phyloP scores from a whole-genome alignment of 768 basidiomycete species.

The Lepiota subincarnata region DNA sequence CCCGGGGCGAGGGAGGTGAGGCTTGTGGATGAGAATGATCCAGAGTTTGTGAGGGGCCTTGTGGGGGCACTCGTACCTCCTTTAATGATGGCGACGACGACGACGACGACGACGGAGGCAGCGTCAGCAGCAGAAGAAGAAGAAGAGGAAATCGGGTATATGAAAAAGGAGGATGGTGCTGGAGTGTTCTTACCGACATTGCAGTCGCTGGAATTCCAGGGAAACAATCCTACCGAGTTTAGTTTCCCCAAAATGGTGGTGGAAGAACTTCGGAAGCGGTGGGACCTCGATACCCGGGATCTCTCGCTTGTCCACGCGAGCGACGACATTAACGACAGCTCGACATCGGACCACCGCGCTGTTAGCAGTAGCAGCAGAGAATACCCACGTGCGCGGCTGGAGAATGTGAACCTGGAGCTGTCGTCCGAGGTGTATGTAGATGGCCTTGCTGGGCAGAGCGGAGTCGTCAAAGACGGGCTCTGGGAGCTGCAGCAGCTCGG shows the following conservation, averaged over 20 bases:
- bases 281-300: not conserved
- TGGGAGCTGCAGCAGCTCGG: not conserved
- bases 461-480: not conserved
- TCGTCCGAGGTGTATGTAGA: constrained; percentile 6
- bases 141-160: not conserved
- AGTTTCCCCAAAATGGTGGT: not conserved
- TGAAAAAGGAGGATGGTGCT: no score
- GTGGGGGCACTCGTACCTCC: constrained; percentile 1
- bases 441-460: not conserved
- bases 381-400: not conserved
- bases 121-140: not conserved
- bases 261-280: constrained; percentile 1
- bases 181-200: constrained; percentile 5
- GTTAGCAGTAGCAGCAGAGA: not conserved
- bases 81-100: no score
- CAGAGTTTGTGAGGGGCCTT: constrained; percentile 7
- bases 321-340: not conserved
- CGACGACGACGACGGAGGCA: no score
- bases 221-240: constrained; percentile 5
- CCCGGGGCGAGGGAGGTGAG: not conserved
- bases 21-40: constrained; percentile 7
- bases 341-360: no score
- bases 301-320: not conserved
- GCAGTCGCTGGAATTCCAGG: constrained; percentile 2
- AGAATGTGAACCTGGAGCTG: constrained; percentile 6